Evolutionary conservation across 2,329 filamentous ascomycete species (phyloP), one percentile per base, ranked within the genome.

Genomic region (Beauveria asiatica): DNA sequence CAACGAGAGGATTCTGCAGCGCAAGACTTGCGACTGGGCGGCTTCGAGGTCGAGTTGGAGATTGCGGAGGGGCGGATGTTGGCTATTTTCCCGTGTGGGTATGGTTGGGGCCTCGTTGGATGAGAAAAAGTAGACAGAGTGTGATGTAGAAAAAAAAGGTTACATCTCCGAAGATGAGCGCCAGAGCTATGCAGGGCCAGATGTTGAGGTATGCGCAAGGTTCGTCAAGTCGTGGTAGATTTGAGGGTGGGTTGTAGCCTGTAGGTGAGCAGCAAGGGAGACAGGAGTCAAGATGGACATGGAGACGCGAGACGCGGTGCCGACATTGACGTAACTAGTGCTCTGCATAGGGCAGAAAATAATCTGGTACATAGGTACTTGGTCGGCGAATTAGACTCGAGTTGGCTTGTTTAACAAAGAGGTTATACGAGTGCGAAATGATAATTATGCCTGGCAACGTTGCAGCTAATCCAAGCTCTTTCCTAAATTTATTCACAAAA

Each of bases 61-160:
- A 55, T 58, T 51, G 23, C 23, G 25, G 56, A 58, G 56, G 56
- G 56, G 56, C 56, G 56, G 48, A 7, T 58, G 56, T 37, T 58
- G 9, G 30, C 56, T 44, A 19, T 57, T 42, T 46, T 46, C 27
- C 30, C 17, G 54, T 57, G 16, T 30, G 55, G 55, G 33, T 57
- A 49, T 57, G 19, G 10, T 30, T 42, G 55, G 21, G 27, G 41
- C 27, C 11, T 19, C 23, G n/a, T 6, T 30, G 37, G 16, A 5
- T 3, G 17, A 17, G 27, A 9, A 9, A 54, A 27, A 13, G 3
- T 5, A 10, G 45, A 5, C 33, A 33, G 13, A 17, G 17, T 11
- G 42, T 37, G 11, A 37, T 13, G 23, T 7, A 19, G 17, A 42
- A 50, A 41, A 23, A 23, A 10, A 25, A 19, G 19, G 16, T 11